These are phyloP conservation scores for Colletotrichum lupini DNA, from an alignment of 2,329 filamentous ascomycete genomes.

Conservation along the genomic window DNA sequence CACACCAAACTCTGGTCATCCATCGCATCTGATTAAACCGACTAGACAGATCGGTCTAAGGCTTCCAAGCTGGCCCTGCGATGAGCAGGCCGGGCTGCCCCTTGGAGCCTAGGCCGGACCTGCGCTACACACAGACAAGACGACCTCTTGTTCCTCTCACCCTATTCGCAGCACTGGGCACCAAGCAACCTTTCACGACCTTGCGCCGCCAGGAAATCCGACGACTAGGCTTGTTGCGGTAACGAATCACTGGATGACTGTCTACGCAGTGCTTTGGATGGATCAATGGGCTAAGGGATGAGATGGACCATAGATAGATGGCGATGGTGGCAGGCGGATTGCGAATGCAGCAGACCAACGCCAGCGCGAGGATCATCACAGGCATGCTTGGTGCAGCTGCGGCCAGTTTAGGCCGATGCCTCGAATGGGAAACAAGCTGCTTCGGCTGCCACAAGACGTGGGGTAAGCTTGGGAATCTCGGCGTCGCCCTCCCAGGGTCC, in stretches of 20 bases:
- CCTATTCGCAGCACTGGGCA: conserved; percentile 26
- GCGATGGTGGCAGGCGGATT: neutral
- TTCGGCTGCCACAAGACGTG: conserved; percentile 31
- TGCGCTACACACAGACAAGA: conserved; percentile 28
- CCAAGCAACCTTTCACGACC: conserved; percentile 16
- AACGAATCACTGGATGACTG: conserved; percentile 5
- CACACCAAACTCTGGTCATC: conserved; percentile 13
- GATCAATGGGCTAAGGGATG: neutral
- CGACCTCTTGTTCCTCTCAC: conserved; percentile 9
- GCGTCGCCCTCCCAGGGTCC: conserved; percentile 26
- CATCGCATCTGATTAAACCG: conserved; percentile 12
- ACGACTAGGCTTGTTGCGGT: conserved; percentile 7
- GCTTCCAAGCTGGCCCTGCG: conserved; percentile 5
- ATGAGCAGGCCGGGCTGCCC: conserved; percentile 29
- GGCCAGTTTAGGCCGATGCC: conserved; percentile 28
- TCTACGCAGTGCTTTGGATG: neutral
- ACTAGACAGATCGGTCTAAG: conserved; percentile 19
- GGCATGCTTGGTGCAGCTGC: conserved; percentile 30
- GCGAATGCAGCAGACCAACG: conserved; percentile 21
- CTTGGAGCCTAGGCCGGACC: conserved; percentile 25
- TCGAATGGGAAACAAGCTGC: conserved; percentile 34
- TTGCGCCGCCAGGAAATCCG: conserved; percentile 12
- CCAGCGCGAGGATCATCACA: conserved; percentile 31
- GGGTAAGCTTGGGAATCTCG: conserved; percentile 36
- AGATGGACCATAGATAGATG: neutral